Evolutionary conservation across 441 rosid genomes (phyloP).

Genomic region (Macaranga tanarius): DNA sequence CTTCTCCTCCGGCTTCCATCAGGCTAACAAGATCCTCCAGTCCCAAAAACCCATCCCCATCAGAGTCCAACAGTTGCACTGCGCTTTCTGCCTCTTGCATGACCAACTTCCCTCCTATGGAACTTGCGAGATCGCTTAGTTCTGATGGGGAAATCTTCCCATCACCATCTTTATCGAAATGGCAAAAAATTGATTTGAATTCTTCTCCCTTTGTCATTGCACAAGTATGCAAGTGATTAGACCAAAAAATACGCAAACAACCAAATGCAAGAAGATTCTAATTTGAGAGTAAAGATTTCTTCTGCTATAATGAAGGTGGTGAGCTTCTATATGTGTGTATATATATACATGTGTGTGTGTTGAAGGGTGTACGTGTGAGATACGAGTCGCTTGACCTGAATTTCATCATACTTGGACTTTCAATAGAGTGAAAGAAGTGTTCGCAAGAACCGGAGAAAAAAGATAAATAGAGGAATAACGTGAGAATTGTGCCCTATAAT

Average conservation of each 20-base stretch:
- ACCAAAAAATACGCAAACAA: neutral
- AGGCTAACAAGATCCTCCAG: constrained; percentile 59
- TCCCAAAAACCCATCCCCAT: constrained; percentile 53
- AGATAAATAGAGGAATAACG: constrained; percentile 1
- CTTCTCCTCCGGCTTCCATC: constrained; percentile 55
- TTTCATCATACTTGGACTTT: constrained; percentile 12
- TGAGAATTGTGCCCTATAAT: neutral
- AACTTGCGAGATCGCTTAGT: constrained; percentile 38
- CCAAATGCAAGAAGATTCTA: neutral
- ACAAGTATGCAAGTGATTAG: neutral
- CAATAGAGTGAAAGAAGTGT: constrained; percentile 4
- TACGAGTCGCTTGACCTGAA: neutral
- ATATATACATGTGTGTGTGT: neutral
- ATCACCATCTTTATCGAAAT: constrained; percentile 50
- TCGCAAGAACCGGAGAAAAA: constrained; percentile 2
- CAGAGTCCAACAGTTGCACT: constrained; percentile 34
- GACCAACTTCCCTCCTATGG: constrained; percentile 35
- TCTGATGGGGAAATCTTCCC: constrained; percentile 58
- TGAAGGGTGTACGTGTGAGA: neutral
- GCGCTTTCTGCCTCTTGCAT: constrained; percentile 33
- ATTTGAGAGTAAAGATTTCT: neutral
- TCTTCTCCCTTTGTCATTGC: constrained; percentile 21
- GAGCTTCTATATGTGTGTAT: no score
- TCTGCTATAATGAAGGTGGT: no score
- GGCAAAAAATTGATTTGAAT: constrained; percentile 32